Conservation (phyloP, 1,284 basidiomycete genomes). For the Moniliella sp. region DNA sequence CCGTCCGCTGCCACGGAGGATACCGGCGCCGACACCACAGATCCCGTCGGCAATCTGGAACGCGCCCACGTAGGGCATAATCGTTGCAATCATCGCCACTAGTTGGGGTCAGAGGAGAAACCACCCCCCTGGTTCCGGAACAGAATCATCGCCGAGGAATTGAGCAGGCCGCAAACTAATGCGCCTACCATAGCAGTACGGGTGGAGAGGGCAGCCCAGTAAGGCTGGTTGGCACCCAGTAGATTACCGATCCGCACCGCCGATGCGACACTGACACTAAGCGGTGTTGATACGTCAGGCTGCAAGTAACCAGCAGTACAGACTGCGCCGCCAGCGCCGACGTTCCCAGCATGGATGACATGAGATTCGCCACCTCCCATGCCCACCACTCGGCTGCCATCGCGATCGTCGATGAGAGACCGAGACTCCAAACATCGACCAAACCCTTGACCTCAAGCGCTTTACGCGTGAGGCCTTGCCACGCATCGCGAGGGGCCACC, state of each 20-base stretch:
- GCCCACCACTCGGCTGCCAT: constrained; percentile 70
- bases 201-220: constrained; percentile 38
- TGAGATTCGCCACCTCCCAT: constrained; percentile 51
- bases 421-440: constrained; percentile 14
- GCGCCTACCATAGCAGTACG: too few species aligned
- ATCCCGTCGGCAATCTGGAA: constrained; percentile 50
- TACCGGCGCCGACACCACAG: constrained; percentile 48
- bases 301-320: constrained; percentile 48
- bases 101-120: constrained; percentile 67
- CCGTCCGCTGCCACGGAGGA: constrained; percentile 55
- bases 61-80: constrained; percentile 49
- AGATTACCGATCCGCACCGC: too few species aligned
- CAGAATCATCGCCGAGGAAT: constrained; percentile 47
- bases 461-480: constrained; percentile 50
- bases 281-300: constrained; percentile 63
- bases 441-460: too few species aligned
- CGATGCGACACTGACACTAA: constrained; percentile 53
- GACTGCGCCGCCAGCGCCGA: constrained; percentile 44
- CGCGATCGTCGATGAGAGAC: constrained; percentile 40
- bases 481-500: constrained; percentile 55
- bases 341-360: constrained; percentile 29
- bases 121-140: constrained; percentile 57
- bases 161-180: too few species aligned
- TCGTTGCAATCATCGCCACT: constrained; percentile 45
- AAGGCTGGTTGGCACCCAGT: too few species aligned